Evolutionary conservation across 2,329 filamentous ascomycete species (phyloP), one percentile per base, ranked within the genome.

Genomic region (Colletotrichum orbiculare): DNA sequence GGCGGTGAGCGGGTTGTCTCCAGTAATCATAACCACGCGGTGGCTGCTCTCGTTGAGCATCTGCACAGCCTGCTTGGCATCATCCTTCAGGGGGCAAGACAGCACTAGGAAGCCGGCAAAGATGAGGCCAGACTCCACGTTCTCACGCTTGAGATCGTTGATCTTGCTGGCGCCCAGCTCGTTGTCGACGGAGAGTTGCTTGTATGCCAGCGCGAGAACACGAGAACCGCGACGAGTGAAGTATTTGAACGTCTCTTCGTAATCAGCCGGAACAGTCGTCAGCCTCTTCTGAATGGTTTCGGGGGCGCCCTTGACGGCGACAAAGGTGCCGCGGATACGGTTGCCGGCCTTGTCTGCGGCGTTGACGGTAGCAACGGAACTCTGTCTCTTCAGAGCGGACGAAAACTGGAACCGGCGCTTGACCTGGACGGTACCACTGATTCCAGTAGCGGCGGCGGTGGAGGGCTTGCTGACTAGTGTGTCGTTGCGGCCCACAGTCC

Each of bases 11-110:
- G 96, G 95, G 77, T 99, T 99, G 78, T 99, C 96, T 75, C 96
- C 96, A 66, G 96, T 99, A 70, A 99, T 99, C 96, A 99, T 99
- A 71, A 99, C 92, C 50, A 97, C 94, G 71, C 96, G 93, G 78
- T 99, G 96, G 80, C 94, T 98, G 79, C 95, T 98, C 82, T 99
- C 96, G 75, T 97, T 99, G 71, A 99, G 86, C 93, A 98, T 97
- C 69, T 91, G 93, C 45, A 99, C 93, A 43, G 96, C 90, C 76
- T 96, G 90, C 79, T 96, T 92, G 50, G 96, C 96, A 76, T 99
- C 96, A 34, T 97, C 94, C 81, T 99, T 99, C 62, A 99, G 85
- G 6, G 96, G 96, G 73, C 94, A 97, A 77, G 97, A 95, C 37
- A 99, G 84, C 55, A 99, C 94, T 68, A 99, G 83, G 82, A 99